Base-by-base conservation (phyloP, 1,284 basidiomycete species). In the Apiotrichum montevideense region DNA sequence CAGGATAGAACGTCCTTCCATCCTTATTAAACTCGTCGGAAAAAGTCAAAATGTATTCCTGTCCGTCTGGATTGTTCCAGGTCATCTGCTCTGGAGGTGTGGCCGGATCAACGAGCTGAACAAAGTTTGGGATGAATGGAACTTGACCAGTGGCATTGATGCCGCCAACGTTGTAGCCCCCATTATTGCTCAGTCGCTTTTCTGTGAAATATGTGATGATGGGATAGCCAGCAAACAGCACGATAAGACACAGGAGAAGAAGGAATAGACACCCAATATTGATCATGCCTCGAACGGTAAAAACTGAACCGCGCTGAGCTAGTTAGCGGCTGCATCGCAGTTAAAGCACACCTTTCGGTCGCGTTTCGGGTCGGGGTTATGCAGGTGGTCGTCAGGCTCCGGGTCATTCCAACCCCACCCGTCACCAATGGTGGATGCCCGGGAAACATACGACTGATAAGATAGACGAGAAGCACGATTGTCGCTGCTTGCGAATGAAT, bases 181-280 rank as follows among this genome's bases (percentile, higher is more conserved):
- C 78, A n/a, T 79, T 72, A 1, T 68, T 77, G n/a, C 56, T 60
- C 1, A 67, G 55, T 6, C 47, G 61, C 54, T 59, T 56, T 51
- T 62, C 67, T n/a, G 70, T 67, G 57, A 75, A 76, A 60, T 66
- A 68, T 10, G 70, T 66, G 51, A 78, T 72, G 62, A 78, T 71
- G 4, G 74, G 78, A 59, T 75, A 78, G 4, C 73, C 82, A 55
- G 72, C 81, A 65, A 93, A 93, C 33, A 93, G 81, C 29, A 82
- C 78, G 49, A 90, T 66, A 21, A 91, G 78, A 9, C 81, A 83
- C 3, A 81, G 52, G 44, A 80, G 77, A 6, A 92, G 80, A 34
- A 91, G 51, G 21, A 84, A 56, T 10, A 92, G 77, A 72, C 87
- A 90, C 10, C 89, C 89, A 4, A 91, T 76, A 73, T 92, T 92